These are phyloP conservation scores for Tarenaya hassleriana DNA, from an alignment of 345 rosid genomes.

Conservation along the genomic window DNA sequence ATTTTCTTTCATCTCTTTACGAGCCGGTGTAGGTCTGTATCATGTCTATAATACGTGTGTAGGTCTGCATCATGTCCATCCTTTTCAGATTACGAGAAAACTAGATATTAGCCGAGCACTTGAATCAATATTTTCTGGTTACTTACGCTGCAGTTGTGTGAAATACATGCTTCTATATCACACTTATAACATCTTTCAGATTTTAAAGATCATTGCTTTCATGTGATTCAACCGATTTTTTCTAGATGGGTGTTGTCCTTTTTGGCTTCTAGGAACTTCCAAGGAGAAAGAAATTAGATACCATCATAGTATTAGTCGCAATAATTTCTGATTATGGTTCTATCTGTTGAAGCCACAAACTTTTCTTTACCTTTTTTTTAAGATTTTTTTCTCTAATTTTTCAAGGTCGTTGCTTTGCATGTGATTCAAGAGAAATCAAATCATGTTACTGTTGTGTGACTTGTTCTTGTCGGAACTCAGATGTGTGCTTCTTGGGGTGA, in stretches of 20 bases:
- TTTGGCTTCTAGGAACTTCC: background rate
- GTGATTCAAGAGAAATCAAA: conserved; percentile 25
- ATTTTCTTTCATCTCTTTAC: background rate
- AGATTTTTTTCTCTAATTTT: too few species aligned
- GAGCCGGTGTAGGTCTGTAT: conserved; percentile 4
- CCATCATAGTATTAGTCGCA: background rate
- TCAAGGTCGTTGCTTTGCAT: conserved; percentile 25
- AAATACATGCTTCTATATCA: background rate
- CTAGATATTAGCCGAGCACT: too few species aligned
- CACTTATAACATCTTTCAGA: background rate
- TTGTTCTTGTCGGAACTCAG: conserved; percentile 32
- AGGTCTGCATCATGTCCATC: too few species aligned
- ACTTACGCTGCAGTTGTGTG: background rate
- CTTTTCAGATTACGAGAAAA: too few species aligned
- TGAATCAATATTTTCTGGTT: background rate
- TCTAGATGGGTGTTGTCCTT: background rate
- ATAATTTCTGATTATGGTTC: background rate
- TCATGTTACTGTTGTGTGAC: conserved; percentile 25
- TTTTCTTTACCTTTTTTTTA: too few species aligned
- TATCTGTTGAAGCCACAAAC: background rate
- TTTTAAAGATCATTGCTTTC: background rate
- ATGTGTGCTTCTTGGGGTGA: conserved; percentile 87
- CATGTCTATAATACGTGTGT: background rate
- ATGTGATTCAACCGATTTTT: background rate
- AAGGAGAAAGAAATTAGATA: conserved; percentile 3